Evolutionary conservation across 768 basidiomycete species (phyloP), one percentile per base, ranked within the genome.

Genomic region (Lentinula sp.): DNA sequence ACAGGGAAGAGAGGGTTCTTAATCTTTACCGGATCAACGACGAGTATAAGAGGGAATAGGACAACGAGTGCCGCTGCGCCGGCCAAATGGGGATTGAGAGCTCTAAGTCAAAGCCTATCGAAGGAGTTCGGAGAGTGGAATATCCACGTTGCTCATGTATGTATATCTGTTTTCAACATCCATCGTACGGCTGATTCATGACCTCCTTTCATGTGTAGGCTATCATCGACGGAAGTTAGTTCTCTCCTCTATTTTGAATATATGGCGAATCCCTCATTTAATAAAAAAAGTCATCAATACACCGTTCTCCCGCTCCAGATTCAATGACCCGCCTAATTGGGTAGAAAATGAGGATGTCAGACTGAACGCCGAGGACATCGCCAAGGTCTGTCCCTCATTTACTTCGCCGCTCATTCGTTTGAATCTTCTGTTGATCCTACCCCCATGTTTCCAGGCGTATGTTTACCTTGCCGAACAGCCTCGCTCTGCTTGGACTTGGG

Each of bases 41-140:
- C 89, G 5, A 78, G 83, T 57, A 59, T 81, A 18, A 74, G 89
- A 59, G 89, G 89, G 5, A 89, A 88, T 59, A 73, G 74, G 2
- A 73, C 71, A 0, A 88, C 87, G 0, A 85, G 85, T 55, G 80
- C 77, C 1, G 85, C 89, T 65, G 76, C 88, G 4, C 82, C 86
- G 2, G 82, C 81, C 0, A 90, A 89, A 68, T 82, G 80, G 56
- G 88, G 81, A 3, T 37, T 83, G 39, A 75, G 89, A 46, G 85
- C 84, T 0, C 73, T 91, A 50, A 81, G 83, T 0, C 89, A 91
- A 73, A 88, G 87, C 64, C 70, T 90, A 66, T 82, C 84, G 7
- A 89, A 89, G 70, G 88, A 91, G 67, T 90, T 89, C 67, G 83
- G 84, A 18, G 84, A 84, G 70, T 74, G 88, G 40, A 84, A 88